Conservation (phyloP, 1,284 basidiomycete genomes). For the Hemileia vastatrix region DNA sequence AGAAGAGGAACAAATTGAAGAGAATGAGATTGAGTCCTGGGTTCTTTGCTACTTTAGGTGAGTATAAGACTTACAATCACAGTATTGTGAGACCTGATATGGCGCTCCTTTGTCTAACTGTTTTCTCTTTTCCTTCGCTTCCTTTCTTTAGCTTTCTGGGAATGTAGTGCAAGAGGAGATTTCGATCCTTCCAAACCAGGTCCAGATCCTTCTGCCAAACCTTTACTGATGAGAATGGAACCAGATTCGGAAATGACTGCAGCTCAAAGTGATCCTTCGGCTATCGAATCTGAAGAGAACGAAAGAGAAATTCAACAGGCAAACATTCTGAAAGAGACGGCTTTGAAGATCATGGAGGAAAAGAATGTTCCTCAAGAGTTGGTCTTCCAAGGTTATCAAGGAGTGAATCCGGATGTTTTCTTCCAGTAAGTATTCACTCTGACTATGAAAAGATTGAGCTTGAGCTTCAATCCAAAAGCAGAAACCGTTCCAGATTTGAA, state of each 20-base stretch:
- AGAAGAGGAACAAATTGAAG: constrained; percentile 65
- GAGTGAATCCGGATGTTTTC: too few relatives aligned
- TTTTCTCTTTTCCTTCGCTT: constrained; percentile 12
- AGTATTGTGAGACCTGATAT: constrained; percentile 9
- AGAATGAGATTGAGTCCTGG: constrained; percentile 57
- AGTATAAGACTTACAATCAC: constrained; percentile 31
- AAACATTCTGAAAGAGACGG: not conserved
- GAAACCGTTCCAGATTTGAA: too few relatives aligned
- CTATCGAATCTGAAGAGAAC: too few relatives aligned
- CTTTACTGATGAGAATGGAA: not conserved
- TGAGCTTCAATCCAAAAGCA: constrained; percentile 23
- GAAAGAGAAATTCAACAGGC: not conserved
- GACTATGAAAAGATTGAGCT: too few relatives aligned
- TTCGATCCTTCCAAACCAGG: not conserved
- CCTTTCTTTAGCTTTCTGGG: constrained; percentile 61
- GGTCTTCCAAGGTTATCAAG: constrained; percentile 1
- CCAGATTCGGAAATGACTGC: not conserved
- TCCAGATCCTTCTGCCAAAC: not conserved
- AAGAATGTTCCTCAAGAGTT: not conserved
- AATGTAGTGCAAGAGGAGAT: too few relatives aligned
- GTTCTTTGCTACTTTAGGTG: constrained; percentile 63
- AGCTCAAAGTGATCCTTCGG: not conserved
- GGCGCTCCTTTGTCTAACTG: not conserved
- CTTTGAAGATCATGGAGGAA: constrained; percentile 7
- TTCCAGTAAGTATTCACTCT: too few relatives aligned